phyloP scores from a whole-genome alignment of 129 eudicot genomes.

The Saposhnikovia divaricata region DNA sequence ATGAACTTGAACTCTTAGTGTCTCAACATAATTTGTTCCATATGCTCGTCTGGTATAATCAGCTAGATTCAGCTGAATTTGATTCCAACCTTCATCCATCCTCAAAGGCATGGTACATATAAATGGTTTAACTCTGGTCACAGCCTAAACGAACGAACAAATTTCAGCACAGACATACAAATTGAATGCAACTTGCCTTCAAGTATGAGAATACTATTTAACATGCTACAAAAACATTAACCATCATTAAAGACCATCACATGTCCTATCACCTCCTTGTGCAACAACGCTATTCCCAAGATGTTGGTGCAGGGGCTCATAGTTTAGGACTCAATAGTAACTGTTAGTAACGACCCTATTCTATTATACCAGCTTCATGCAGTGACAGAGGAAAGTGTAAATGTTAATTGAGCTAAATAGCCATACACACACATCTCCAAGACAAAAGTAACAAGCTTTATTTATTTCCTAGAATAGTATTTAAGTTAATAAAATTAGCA shows the following conservation, averaged over 20 bases:
- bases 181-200: not conserved
- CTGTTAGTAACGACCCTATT: not conserved
- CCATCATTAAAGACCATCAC: not conserved
- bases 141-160: conserved; percentile 36
- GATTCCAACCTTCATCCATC: conserved; percentile 99
- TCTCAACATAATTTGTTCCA: conserved; percentile 95
- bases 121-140: conserved; percentile 90
- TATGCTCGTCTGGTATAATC: conserved; percentile 91
- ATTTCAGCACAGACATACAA: not conserved
- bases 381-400: not conserved
- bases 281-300: not conserved
- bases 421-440: not conserved
- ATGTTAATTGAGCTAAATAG: not conserved
- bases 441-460: not conserved
- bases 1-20: conserved; percentile 93
- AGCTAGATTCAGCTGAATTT: conserved; percentile 82
- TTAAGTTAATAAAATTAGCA: not conserved
- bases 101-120: conserved; percentile 97
- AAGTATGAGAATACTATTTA: not conserved
- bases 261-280: not conserved
- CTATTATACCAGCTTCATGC: not conserved
- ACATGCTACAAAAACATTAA: not conserved
- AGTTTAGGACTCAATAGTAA: not conserved
- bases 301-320: not conserved
- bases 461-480: not conserved